Percentiles rank a stretch among this genome's conserved stretches.
phyloP scores from a whole-genome alignment of 768 basidiomycete genomes.

The Mycena pura region DNA sequence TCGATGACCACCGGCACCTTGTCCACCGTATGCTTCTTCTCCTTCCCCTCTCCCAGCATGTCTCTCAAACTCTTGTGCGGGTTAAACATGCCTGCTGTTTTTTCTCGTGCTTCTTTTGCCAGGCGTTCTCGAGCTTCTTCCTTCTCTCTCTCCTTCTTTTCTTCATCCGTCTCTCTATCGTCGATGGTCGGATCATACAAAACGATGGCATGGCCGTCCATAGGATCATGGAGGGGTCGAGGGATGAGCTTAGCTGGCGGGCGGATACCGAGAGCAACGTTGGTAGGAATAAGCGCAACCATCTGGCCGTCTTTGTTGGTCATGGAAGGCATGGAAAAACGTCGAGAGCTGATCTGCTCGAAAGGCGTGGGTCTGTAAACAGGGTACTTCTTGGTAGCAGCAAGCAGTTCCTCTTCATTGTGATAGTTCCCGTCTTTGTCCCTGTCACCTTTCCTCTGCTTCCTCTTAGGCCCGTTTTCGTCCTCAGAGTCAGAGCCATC shows the following conservation, averaged over 20 bases:
- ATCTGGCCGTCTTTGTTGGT: conserved; percentile 70
- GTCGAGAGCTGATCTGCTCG: conserved; percentile 55
- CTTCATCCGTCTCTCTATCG: conserved; percentile 88
- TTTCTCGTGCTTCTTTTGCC: conserved; percentile 68
- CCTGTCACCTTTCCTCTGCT: conserved; percentile 66
- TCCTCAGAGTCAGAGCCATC: conserved; percentile 66
- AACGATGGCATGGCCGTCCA: conserved; percentile 98
- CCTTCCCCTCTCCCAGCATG: conserved; percentile 74
- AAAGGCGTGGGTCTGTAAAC: conserved; percentile 85
- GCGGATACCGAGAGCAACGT: conserved; percentile 84
- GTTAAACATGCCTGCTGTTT: conserved; percentile 77
- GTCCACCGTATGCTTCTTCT: conserved; percentile 64
- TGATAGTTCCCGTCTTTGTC: conserved; percentile 61
- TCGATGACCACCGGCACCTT: conserved; percentile 99
- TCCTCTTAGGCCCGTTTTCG: conserved; percentile 62
- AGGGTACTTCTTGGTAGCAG: conserved; percentile 73
- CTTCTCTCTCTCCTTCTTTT: conserved; percentile 74
- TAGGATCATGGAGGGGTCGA: conserved; percentile 94
- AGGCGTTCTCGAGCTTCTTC: conserved; percentile 73
- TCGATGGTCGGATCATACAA: conserved; percentile 97
- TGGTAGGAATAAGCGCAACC: conserved; percentile 62
- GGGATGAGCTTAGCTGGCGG: conserved; percentile 83
- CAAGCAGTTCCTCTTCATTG: conserved; percentile 68
- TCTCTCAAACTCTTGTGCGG: conserved; percentile 92
- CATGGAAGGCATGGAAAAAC: conserved; percentile 89